Base-by-base conservation (phyloP, 106 monocot species). In the Allium sativum region DNA sequence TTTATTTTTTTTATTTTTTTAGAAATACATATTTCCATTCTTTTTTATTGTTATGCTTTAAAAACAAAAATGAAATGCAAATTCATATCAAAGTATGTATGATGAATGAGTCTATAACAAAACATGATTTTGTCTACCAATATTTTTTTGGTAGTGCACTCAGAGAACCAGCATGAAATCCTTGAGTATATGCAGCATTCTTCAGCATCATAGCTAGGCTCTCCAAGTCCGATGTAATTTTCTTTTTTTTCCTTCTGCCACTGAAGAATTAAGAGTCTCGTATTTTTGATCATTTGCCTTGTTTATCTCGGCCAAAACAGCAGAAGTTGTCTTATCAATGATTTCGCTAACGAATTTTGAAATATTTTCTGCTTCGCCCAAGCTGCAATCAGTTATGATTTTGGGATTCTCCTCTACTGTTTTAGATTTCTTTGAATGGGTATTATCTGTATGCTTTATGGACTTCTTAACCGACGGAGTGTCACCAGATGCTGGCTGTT, bases 331-430 rank as follows among this genome's bases (percentile, higher is more conserved):
- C 58, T 82, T 88, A 22, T 76, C 55, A 73, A 93, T 74, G 15
- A 93, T 58, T 69, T 88, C 85, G 21, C 88, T 76, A 8, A 88
- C 78, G 41, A 88, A 72, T 47, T 78, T 78, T 15, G 61, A 62
- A 31, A 88, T 77, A 78, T 85, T 68, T 0, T 71, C 67, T 59
- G 70, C 64, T 48, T 64, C 66, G 60, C 62, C 60, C 31, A 64
- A 55, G 19, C 78, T 20, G 61, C n/a, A n/a, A n/a, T 72, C 52
- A 45, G 40, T 10, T 42, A 42, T 78, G 59, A 20, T 73, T 42
- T 65, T 17, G 17, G 47, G 59, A 46, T 78, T 86, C 66, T 65
- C 73, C 12, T 18, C 11, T 11, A 22, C 57, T 45, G n/a, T 52
- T 54, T 72, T 77, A 10, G 21, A n/a, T n/a, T n/a, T 41, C 64